Percentiles rank a stretch among this genome's conserved stretches.
phyloP scores from a whole-genome alignment of 2,329 filamentous ascomycete genomes.

The Thelonectria discophora region DNA sequence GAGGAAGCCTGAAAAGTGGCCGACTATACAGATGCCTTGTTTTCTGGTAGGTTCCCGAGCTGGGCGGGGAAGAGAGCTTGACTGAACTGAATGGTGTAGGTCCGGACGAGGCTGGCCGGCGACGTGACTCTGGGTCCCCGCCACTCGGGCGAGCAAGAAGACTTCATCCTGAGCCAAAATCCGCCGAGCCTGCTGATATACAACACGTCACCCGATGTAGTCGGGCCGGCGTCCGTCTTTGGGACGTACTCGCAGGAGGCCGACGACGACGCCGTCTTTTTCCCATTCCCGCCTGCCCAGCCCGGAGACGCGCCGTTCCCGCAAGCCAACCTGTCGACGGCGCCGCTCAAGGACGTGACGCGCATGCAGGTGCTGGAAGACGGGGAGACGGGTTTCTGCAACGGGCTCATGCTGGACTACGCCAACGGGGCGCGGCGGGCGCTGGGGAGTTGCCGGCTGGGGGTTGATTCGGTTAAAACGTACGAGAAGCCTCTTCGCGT shows the following conservation, averaged over 20 bases:
- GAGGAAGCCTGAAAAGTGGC: not conserved
- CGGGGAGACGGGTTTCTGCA: not conserved
- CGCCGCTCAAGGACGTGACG: conserved; percentile 3
- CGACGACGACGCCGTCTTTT: not conserved
- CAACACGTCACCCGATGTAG: not conserved
- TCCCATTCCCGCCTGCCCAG: not conserved
- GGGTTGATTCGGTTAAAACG: not conserved
- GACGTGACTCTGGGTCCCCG: conserved; percentile 15
- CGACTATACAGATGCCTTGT: not conserved
- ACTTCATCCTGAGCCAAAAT: not conserved
- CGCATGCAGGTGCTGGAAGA: conserved; percentile 6
- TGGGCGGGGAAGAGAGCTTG: not conserved
- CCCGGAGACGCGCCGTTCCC: not conserved
- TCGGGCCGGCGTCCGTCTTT: conserved; percentile 3
- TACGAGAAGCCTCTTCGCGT: not conserved
- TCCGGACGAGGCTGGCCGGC: conserved; percentile 13
- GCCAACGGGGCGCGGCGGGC: conserved; percentile 16
- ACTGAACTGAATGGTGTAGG: not conserved
- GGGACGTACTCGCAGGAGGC: not conserved
- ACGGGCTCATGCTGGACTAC: conserved; percentile 15
- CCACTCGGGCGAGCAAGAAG: not conserved
- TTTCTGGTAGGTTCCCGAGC: not conserved
- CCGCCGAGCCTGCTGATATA: conserved; percentile 8
- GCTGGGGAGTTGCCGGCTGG: conserved; percentile 12
- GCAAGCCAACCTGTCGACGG: conserved; percentile 1